A percentile compares a stretch with the other conserved stretches of the same genome.
Evolutionary conservation across 306 rosid genomes (phyloP).

Genomic region (Cucurbita maxima): DNA sequence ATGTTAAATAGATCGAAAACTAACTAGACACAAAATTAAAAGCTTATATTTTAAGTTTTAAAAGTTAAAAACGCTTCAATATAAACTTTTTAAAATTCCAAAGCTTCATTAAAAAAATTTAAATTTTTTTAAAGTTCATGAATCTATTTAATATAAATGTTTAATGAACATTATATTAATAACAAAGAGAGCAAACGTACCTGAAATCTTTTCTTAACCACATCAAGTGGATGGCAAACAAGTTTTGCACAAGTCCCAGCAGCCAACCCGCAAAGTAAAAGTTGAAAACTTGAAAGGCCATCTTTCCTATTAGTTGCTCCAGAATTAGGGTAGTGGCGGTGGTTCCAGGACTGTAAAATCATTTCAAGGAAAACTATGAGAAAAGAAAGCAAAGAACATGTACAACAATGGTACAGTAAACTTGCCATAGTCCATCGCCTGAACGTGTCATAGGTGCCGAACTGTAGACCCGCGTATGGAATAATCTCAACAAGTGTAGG

Average conservation of each 20-base stretch:
- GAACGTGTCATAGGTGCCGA: slow-evolving; percentile 88
- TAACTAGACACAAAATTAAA: too few species aligned
- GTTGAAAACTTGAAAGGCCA: slow-evolving; percentile 61
- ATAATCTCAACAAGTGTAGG: slow-evolving; percentile 93
- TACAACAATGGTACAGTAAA: slow-evolving; percentile 1
- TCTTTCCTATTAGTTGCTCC: slow-evolving; percentile 14
- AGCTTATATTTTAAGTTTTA: too few species aligned
- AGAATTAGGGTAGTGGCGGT: slow-evolving; percentile 16
- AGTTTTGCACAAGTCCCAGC: slow-evolving; percentile 95
- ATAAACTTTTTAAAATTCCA: too few species aligned
- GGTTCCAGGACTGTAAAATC: slow-evolving; percentile 54
- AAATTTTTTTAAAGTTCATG: too few species aligned
- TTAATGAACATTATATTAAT: too few species aligned
- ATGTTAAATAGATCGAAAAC: too few species aligned
- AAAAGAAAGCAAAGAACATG: background rate
- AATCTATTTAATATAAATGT: too few species aligned
- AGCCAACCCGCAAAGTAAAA: slow-evolving; percentile 71
- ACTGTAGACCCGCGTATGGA: slow-evolving; percentile 93
- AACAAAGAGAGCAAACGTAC: slow-evolving; percentile 12
- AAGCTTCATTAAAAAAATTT: too few species aligned
- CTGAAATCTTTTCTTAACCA: slow-evolving; percentile 96
- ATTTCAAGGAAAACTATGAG: background rate
- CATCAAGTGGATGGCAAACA: slow-evolving; percentile 96
- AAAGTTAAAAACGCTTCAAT: too few species aligned
- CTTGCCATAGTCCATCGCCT: slow-evolving; percentile 79